Base-by-base conservation (phyloP, 1,284 basidiomycete species). In the Coriolopsis trogii region DNA sequence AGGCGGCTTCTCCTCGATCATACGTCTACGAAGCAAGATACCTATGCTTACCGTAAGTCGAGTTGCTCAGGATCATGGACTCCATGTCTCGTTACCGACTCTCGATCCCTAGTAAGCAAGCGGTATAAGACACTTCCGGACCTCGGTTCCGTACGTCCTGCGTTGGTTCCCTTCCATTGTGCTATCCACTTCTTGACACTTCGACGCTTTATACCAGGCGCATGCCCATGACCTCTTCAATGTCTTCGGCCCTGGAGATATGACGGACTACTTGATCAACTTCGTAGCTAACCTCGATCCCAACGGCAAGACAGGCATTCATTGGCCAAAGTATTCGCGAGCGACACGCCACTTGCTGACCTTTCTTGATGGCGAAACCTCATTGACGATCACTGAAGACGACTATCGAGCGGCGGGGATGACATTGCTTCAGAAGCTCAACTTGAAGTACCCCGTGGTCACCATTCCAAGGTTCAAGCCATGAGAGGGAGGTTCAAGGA, bases 31-130 rank as follows among this genome's bases (percentile, higher is more conserved):
- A 73, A 73, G 41, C 77, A 79, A 53, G 65, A 68, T 9, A 68
- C 70, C 0, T 82, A 79, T 75, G 71, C 71, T 0, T 83, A 70
- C 61, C 18, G 78, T 80, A 55, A 42, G 70, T 64, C 7, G 8
- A 1, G 26, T n/a, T 13, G 7, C 25, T 41, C n/a, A 26, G 9
- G 23, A 9, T 6, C 5, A 6, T 31, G n/a, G n/a, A n/a, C n/a
- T n/a, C n/a, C n/a, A n/a, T n/a, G n/a, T n/a, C n/a, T n/a, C n/a
- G n/a, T n/a, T n/a, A n/a, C n/a, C n/a, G n/a, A n/a, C n/a, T n/a
- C n/a, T n/a, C n/a, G n/a, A n/a, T 8, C 21, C n/a, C 12, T 26
- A 80, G 77, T 75, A 49, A 75, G 56, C 61, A 74, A 77, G 60
- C 69, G 77, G 7, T n/a, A n/a, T n/a, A n/a, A 55, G 70, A 23